Percentiles rank a stretch among this genome's conserved stretches.
These are phyloP conservation scores for Phytopythium litorale DNA, from an alignment of 352 stramenopile genomes.

Conservation along the genomic window DNA sequence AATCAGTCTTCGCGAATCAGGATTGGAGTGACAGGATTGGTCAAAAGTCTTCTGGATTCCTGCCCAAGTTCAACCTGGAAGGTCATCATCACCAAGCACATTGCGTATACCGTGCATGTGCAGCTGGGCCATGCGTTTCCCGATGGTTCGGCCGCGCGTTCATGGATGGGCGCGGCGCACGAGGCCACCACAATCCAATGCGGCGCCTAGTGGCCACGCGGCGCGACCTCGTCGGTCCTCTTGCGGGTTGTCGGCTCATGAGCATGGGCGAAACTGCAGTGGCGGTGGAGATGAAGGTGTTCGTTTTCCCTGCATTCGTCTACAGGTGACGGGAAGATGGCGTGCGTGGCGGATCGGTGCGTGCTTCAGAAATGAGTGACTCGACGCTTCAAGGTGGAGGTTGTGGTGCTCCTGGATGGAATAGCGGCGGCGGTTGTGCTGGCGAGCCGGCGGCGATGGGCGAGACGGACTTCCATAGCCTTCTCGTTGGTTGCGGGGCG, in stretches of 20 bases:
- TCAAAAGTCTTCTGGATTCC: conserved; percentile 3
- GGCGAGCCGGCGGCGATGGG: neutral
- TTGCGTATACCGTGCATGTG: conserved; percentile 2
- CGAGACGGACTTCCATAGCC: neutral
- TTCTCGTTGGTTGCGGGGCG: neutral
- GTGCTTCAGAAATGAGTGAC: neutral
- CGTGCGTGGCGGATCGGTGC: neutral
- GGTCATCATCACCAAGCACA: conserved; percentile 1
- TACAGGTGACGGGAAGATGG: neutral
- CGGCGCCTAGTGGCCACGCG: neutral
- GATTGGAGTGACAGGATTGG: neutral
- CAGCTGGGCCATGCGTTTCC: neutral
- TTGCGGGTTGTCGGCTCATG: neutral
- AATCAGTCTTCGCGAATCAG: neutral
- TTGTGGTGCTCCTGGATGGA: neutral
- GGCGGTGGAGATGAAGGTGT: neutral
- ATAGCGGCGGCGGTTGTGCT: neutral
- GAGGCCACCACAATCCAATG: neutral
- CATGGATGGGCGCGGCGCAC: conserved; percentile 1
- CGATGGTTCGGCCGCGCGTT: neutral
- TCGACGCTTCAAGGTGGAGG: neutral
- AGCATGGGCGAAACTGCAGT: neutral
- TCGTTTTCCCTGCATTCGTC: neutral
- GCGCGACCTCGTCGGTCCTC: neutral
- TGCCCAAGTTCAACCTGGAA: conserved; percentile 4